These are phyloP conservation scores for Trichoderma aggressivum DNA, from an alignment of 2,329 filamentous ascomycete genomes.

Conservation along the genomic window DNA sequence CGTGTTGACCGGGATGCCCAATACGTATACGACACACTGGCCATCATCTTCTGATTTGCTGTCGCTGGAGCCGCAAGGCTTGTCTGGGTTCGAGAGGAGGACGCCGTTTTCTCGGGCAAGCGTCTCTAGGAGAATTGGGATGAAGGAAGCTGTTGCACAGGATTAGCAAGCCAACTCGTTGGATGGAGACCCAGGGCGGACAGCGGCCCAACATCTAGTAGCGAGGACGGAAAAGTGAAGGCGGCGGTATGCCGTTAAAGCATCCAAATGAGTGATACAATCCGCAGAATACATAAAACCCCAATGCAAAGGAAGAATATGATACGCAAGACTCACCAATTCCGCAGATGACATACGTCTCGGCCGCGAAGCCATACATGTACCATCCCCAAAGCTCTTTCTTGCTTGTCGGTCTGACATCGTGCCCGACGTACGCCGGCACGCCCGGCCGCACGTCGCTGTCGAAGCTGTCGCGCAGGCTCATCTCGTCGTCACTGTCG, in stretches of 20 bases:
- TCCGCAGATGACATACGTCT: conserved; percentile 88
- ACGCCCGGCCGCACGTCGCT: conserved; percentile 33
- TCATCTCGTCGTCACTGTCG: conserved; percentile 33
- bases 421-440: conserved; percentile 73
- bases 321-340: conserved; percentile 52
- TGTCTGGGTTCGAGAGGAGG: conserved; percentile 70
- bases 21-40: conserved; percentile 78
- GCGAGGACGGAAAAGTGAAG: not conserved
- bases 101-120: conserved; percentile 90
- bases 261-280: not conserved
- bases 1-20: conserved; percentile 87
- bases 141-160: conserved; percentile 69
- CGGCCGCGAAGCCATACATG: conserved; percentile 90
- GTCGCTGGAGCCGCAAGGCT: conserved; percentile 68
- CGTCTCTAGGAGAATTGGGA: conserved; percentile 92
- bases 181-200: not conserved
- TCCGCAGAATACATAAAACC: not conserved
- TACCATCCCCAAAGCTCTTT: conserved; percentile 95
- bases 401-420: conserved; percentile 79
- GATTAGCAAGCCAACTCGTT: not conserved
- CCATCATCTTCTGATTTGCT: conserved; percentile 49
- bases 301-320: not conserved
- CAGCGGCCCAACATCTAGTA: not conserved
- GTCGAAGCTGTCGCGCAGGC: conserved; percentile 36
- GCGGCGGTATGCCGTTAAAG: not conserved